phyloP scores from a whole-genome alignment of 2,329 filamentous ascomycete genomes.

The Phaeosphaeriaceae sp. region DNA sequence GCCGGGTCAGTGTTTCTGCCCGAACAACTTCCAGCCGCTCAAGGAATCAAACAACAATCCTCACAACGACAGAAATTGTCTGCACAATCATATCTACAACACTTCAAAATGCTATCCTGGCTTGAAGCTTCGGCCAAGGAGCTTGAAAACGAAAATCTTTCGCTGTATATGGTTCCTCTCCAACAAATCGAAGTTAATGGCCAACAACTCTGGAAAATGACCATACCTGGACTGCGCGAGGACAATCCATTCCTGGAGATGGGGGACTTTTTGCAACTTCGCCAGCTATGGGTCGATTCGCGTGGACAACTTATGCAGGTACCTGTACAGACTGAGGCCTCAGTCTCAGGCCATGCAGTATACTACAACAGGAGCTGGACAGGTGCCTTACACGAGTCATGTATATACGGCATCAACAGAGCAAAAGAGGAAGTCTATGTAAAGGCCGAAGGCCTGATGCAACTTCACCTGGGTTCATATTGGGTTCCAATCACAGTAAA shows the following conservation, averaged over 20 bases:
- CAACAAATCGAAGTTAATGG: not conserved
- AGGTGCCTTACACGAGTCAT: conserved; percentile 26
- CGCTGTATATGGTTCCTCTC: conserved; percentile 27
- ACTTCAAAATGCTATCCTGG: conserved; percentile 18
- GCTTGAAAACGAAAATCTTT: conserved; percentile 22
- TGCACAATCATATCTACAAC: conserved; percentile 20
- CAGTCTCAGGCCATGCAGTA: not conserved
- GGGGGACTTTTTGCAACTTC: conserved; percentile 41
- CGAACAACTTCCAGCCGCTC: not conserved
- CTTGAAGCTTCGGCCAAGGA: conserved; percentile 25
- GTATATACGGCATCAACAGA: conserved; percentile 30
- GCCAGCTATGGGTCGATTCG: conserved; percentile 32
- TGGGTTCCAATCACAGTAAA: conserved; percentile 27
- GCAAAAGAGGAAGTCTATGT: conserved; percentile 32
- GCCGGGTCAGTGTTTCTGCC: conserved; percentile 26
- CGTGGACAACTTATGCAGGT: conserved; percentile 13
- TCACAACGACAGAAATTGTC: not conserved
- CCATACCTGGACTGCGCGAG: conserved; percentile 40
- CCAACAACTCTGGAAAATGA: conserved; percentile 21
- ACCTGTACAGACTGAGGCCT: not conserved
- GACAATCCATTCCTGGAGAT: conserved; percentile 39
- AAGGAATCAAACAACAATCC: not conserved
- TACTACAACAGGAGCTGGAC: conserved; percentile 19
- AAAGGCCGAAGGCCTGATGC: conserved; percentile 18
- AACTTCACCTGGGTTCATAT: not conserved